A percentile compares a stretch with the other conserved stretches of the same genome.
These are phyloP conservation scores for Danielia oregonensis DNA, from an alignment of 805 yeast genomes.

Conservation along the genomic window DNA sequence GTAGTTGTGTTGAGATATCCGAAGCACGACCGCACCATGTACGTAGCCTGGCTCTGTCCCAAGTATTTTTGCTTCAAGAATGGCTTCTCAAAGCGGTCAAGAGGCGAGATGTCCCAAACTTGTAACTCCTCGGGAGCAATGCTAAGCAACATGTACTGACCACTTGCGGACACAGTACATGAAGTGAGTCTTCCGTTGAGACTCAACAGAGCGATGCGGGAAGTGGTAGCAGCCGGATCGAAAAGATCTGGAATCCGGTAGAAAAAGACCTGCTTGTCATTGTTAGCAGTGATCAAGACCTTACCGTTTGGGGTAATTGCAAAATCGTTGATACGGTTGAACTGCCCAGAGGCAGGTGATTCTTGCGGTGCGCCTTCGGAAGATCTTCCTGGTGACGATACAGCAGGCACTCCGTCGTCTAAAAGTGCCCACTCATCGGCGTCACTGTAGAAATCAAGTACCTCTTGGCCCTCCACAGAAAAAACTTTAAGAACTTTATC, in stretches of 20 bases:
- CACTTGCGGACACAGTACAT: conserved; percentile 52
- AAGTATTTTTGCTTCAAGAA: conserved; percentile 58
- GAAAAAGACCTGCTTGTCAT: conserved; percentile 57
- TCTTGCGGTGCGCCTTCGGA: not conserved
- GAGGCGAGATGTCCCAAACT: conserved; percentile 63
- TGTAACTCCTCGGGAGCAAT: conserved; percentile 74
- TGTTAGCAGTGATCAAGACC: conserved; percentile 59
- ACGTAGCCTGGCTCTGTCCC: conserved; percentile 70
- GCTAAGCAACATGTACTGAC: conserved; percentile 56
- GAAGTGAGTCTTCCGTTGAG: conserved; percentile 63
- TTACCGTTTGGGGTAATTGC: conserved; percentile 64
- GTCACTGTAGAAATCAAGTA: conserved; percentile 42
- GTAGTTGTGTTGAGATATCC: conserved; percentile 48
- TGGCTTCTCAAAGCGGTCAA: conserved; percentile 33
- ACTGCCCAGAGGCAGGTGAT: conserved; percentile 14
- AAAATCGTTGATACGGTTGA: conserved; percentile 61
- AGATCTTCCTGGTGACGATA: not conserved
- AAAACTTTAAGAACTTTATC: conserved; percentile 53
- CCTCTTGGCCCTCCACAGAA: conserved; percentile 35
- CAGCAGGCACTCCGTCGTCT: conserved; percentile 5
- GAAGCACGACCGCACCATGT: conserved; percentile 71
- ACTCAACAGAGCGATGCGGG: conserved; percentile 42
- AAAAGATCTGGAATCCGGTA: conserved; percentile 46
- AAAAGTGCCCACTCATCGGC: conserved; percentile 21
- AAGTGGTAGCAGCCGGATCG: conserved; percentile 30